Base-by-base conservation (phyloP, 2,329 filamentous ascomycete genomes). In the Arthrinium phaeospermum region DNA sequence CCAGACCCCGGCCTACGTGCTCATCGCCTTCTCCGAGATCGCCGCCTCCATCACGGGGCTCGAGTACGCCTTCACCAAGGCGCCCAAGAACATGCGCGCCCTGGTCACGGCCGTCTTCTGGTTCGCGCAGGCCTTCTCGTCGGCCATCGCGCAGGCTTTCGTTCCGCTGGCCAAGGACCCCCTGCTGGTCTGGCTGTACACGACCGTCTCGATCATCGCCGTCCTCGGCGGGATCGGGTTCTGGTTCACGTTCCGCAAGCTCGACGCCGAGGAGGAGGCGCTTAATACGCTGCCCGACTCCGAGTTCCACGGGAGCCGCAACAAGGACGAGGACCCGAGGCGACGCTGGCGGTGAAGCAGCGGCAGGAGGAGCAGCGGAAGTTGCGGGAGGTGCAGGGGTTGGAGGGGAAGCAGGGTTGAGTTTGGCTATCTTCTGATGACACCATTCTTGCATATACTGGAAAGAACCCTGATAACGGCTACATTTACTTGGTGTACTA, bases 31-130 rank as follows among this genome's bases (percentile, higher is more conserved):
- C 10, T 82, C 85, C 41, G 86, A 88, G 77, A 85, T 88, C 67
- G 82, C 86, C 71, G 84, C 85, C 0, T 86, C 84, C 72, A 87
- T 88, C 75, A 88, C 86, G 0, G 89, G 88, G 16, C 87, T 94
- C 22, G 92, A 95, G 81, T 94, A 93, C 75, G 92, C 93, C 30
- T 94, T 91, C 82, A 92, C 91, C 78, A 94, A 94, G 81, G 92
- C 92, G 0, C 93, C 93, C 12, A 88, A 87, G 78, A 94, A 93
- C 83, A 95, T 95, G 92, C 88, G 92, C 7, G 92, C 90, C 37
- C 86, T 94, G 71, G 91, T 95, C n/a, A 86, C 87, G 76, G 89
- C 90, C 13, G 85, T 94, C 71, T 89, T 89, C 68, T 87, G 93
- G 70, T 92, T 94, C 83, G 92, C 89, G 83, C 90, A 88, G 49